Conservation (phyloP, 2,329 filamentous ascomycete genomes). For the Xylariaceae sp. region DNA sequence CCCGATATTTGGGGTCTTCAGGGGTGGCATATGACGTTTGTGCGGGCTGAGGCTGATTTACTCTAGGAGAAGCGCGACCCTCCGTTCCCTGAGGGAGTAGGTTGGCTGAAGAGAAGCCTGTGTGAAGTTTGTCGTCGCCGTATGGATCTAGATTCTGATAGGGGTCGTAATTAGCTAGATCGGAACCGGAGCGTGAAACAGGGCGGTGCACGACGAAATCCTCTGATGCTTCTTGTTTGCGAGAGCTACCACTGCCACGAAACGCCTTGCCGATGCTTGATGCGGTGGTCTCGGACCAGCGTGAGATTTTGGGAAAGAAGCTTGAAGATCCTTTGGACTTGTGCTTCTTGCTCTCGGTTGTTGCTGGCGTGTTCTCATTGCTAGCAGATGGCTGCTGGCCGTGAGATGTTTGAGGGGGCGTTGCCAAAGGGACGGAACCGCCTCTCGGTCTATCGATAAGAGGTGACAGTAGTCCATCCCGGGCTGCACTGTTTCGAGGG, state of each 20-base stretch:
- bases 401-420: slow-evolving; percentile 48
- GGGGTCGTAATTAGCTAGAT: slow-evolving; percentile 62
- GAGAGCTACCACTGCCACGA: slow-evolving; percentile 55
- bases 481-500: slow-evolving; percentile 52
- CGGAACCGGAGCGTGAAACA: slow-evolving; percentile 72
- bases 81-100: slow-evolving; percentile 31
- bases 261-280: slow-evolving; percentile 79
- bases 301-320: slow-evolving; percentile 85
- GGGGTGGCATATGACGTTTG: slow-evolving; percentile 50
- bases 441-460: slow-evolving; percentile 48
- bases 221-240: slow-evolving; percentile 56
- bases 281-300: slow-evolving; percentile 95
- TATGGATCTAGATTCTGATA: slow-evolving; percentile 51
- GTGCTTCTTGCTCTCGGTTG: slow-evolving; percentile 77
- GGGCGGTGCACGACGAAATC: slow-evolving; percentile 52
- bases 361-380: slow-evolving; percentile 72
- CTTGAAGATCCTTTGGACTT: slow-evolving; percentile 76
- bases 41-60: slow-evolving; percentile 37
- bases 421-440: slow-evolving; percentile 49
- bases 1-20: slow-evolving; percentile 74
- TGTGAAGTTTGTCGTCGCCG: slow-evolving; percentile 55
- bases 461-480: slow-evolving; percentile 57
- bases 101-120: slow-evolving; percentile 51
- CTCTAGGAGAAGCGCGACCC: slow-evolving; percentile 21
- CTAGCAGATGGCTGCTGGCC: slow-evolving; percentile 47